Evolutionary conservation across 2,329 filamentous ascomycete species (phyloP).

Genomic region (Botrytis deweyae): DNA sequence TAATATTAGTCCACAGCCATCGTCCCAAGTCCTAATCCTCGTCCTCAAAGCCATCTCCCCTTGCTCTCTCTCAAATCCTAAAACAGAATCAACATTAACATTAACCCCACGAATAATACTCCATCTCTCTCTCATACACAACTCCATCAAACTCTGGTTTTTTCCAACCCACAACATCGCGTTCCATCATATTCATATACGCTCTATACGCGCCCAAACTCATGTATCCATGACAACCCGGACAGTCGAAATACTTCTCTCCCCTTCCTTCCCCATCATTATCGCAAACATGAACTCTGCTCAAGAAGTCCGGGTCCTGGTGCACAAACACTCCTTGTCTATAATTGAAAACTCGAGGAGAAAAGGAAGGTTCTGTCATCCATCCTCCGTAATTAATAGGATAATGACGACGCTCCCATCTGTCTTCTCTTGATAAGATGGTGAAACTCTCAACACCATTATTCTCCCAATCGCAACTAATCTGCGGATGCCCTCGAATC

Average conservation of each 20-base stretch:
- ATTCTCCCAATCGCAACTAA: background rate
- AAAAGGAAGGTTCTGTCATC: background rate
- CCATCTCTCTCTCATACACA: background rate
- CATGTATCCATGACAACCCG: constrained; percentile 9
- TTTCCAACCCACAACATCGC: background rate
- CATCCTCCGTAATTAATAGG: constrained; percentile 1
- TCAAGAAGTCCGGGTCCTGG: background rate
- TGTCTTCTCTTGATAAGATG: background rate
- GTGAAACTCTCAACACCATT: background rate
- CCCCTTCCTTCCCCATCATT: background rate
- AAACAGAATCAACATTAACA: background rate
- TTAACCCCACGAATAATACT: background rate
- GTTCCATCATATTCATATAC: constrained; percentile 12
- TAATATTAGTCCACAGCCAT: no score
- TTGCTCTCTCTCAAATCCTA: background rate
- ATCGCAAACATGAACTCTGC: background rate
- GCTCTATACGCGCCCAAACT: background rate
- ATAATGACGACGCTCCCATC: constrained; percentile 1
- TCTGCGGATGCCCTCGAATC: background rate
- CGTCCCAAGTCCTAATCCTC: no score
- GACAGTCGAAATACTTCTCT: constrained; percentile 8
- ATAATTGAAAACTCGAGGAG: background rate
- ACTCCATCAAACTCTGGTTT: constrained; percentile 5
- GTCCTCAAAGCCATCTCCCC: no score
- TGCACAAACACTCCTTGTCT: background rate